A percentile compares a stretch with the other conserved stretches of the same genome.
phyloP scores from a whole-genome alignment of 2,329 filamentous ascomycete species.

The Aureobasidium vineae region DNA sequence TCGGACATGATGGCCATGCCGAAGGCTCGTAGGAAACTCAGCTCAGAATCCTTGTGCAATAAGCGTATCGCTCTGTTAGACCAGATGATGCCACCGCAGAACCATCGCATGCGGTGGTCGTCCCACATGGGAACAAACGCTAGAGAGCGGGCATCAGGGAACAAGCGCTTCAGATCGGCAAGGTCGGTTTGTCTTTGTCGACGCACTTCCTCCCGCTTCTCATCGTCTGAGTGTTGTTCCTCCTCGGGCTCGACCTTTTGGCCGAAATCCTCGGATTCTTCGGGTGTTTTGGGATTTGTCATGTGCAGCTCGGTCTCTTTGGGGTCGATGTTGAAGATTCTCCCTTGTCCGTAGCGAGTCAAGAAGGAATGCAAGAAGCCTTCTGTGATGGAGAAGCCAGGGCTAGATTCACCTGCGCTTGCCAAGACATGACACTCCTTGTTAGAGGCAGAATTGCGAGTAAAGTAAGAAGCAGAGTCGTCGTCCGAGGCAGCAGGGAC shows the following conservation, averaged over 20 bases:
- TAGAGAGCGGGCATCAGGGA: conserved; percentile 48
- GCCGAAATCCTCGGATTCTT: not conserved
- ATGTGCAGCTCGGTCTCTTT: not conserved
- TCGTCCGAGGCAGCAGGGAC: not conserved
- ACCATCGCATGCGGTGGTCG: conserved; percentile 41
- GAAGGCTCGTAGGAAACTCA: conserved; percentile 47
- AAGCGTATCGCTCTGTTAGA: conserved; percentile 48
- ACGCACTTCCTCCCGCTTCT: conserved; percentile 1
- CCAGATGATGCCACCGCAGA: conserved; percentile 48
- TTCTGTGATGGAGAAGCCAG: conserved; percentile 26
- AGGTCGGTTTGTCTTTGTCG: conserved; percentile 10
- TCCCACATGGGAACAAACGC: conserved; percentile 56
- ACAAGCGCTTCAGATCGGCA: conserved; percentile 30
- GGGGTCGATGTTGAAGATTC: conserved; percentile 33
- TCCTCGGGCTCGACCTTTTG: conserved; percentile 6
- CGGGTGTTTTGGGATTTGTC: not conserved
- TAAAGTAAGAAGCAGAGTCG: conserved; percentile 2
- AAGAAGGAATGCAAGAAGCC: conserved; percentile 32
- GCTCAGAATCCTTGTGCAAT: conserved; percentile 42
- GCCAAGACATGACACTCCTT: conserved; percentile 4
- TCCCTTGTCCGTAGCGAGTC: conserved; percentile 31
- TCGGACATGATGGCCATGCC: conserved; percentile 46
- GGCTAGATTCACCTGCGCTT: not conserved
- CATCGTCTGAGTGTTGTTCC: not conserved
- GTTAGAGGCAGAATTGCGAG: not conserved